Evolutionary conservation across 257 asterid species (phyloP), one percentile per base, ranked within the genome.

Genomic region (Datura wrightii): DNA sequence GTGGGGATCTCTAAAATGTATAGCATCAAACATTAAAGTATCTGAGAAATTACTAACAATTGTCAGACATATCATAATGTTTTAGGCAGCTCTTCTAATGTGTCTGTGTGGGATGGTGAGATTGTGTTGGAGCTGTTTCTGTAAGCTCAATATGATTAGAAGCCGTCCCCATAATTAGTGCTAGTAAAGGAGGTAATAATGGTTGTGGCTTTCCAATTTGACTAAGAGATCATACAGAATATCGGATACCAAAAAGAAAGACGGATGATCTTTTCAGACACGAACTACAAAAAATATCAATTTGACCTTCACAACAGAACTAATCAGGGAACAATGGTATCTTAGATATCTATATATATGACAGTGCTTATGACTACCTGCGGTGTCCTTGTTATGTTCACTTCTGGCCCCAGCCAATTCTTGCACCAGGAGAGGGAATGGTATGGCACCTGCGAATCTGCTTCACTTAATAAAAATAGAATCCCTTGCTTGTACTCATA

Each of bases 381-480:
- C 63, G 99, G 99, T 82, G 99, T 91, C 94, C 99, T 96, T 86
- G 99, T 96, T 86, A 96, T 91, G 84, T 96, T 96, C 78, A 96
- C 98, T 89, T 91, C 90, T 60, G 95, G 88, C 87, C 99, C 99
- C 85, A 96, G 90, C 99, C 98, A 96, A 90, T 83, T 94, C 94
- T 96, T 96, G 98, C 99, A 96, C 98, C 98, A 96, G 85, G 99
- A 96, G 90, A 96, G 99, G 79, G 99, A 96, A 92, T 97, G 52
- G 82, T 94, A 97, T 10, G 99, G 94, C 80, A 97, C 99, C 99
- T 97, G 83, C 88, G 86, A 84, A 90, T 80, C 60, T 76, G 39
- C 82, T 80, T 50, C 83, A 79, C 65, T 83, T 48, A 86, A 66
- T 66, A 63, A 88, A 86, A 83, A 50, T 7, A 78, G 15, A 78